phyloP scores from a whole-genome alignment of 768 basidiomycete genomes.

The Leccinum aurantiacum region DNA sequence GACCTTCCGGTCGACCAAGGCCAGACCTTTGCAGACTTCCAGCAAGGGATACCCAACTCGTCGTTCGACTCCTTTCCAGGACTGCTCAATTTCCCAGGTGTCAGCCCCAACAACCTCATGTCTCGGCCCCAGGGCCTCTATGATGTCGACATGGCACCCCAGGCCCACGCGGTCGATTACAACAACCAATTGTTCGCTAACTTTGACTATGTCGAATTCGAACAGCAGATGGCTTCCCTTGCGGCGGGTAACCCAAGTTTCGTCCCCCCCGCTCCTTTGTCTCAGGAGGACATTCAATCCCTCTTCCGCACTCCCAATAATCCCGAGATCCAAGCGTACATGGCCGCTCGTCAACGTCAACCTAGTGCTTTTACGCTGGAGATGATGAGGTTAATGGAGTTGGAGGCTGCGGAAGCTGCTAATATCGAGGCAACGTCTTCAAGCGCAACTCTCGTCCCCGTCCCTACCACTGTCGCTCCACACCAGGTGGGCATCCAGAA shows the following conservation, averaged over 20 bases:
- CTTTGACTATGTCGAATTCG: conserved; percentile 20
- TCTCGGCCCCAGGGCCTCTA: conserved; percentile 39
- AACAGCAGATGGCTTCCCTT: conserved; percentile 7
- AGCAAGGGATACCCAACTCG: conserved; percentile 1
- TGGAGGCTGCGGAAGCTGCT: conserved; percentile 25
- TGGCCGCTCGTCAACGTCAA: conserved; percentile 15
- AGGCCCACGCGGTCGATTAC: conserved; percentile 6
- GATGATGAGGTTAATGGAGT: conserved; percentile 40
- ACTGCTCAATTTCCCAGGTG: conserved; percentile 33
- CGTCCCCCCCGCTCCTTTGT: neutral
- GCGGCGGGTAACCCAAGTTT: conserved; percentile 7
- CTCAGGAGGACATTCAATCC: conserved; percentile 19
- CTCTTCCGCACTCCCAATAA: conserved; percentile 22
- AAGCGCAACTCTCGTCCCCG: neutral
- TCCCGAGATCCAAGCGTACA: conserved; percentile 16
- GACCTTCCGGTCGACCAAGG: conserved; percentile 14
- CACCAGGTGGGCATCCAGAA: conserved; percentile 25
- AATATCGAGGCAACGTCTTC: conserved; percentile 6
- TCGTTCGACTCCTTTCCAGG: conserved; percentile 29
- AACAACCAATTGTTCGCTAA: conserved; percentile 22
- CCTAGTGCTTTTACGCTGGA: conserved; percentile 30
- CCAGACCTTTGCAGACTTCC: conserved; percentile 6
- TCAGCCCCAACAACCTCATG: conserved; percentile 33
- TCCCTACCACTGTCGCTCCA: conserved; percentile 18
- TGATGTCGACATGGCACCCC: conserved; percentile 31